Evolutionary conservation across 768 basidiomycete genomes (phyloP).

Genomic region (Boletales sp.): DNA sequence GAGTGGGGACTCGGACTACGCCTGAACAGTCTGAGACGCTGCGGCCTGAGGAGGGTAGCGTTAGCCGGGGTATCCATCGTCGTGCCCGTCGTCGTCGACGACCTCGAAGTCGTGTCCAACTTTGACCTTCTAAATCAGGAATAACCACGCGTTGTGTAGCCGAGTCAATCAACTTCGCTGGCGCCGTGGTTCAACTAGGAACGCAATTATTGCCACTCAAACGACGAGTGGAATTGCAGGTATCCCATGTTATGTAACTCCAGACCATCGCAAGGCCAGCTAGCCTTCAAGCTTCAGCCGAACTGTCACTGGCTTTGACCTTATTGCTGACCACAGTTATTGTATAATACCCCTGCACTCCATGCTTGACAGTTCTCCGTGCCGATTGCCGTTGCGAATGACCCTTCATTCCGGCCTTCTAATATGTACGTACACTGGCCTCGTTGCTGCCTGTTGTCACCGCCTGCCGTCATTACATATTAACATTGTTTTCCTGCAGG

Average conservation of each 20-base stretch:
- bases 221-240: too few species aligned
- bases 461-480: constrained; percentile 1
- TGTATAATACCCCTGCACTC: too few species aligned
- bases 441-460: not conserved
- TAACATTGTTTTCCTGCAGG: not conserved
- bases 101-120: constrained; percentile 11
- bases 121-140: constrained; percentile 14
- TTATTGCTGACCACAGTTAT: too few species aligned
- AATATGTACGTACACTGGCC: not conserved
- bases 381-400: too few species aligned
- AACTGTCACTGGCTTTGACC: too few species aligned
- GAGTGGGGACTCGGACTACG: constrained; percentile 13
- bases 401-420: not conserved
- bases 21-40: constrained; percentile 15
- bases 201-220: too few species aligned
- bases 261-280: too few species aligned
- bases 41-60: constrained; percentile 14
- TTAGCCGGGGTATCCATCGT: constrained; percentile 19
- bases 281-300: too few species aligned
- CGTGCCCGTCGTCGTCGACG: constrained; percentile 13
- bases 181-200: too few species aligned
- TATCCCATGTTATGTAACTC: too few species aligned
- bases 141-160: not conserved
- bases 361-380: too few species aligned
- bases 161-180: too few species aligned